Conservation (phyloP, 495 filamentous ascomycete species). For the Penicillium atrosanguineum region DNA sequence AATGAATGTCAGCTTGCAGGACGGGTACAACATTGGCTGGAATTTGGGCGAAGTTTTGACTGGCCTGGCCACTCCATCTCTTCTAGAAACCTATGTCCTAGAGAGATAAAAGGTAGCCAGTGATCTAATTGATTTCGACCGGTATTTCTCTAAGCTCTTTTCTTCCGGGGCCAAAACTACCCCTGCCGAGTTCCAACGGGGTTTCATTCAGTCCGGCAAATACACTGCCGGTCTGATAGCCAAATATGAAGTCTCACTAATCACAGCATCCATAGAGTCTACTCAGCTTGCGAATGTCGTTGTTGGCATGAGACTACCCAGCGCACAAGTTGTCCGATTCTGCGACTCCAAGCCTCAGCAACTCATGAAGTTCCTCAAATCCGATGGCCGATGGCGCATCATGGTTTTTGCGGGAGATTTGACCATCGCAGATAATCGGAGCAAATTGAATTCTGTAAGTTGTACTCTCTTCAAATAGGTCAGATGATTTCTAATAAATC, state of each 20-base stretch:
- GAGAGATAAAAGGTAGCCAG: conserved; percentile 67
- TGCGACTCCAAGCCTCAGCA: conserved; percentile 59
- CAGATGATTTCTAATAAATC: not conserved
- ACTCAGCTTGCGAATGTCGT: conserved; percentile 43
- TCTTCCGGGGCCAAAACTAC: conserved; percentile 39
- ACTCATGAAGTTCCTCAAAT: conserved; percentile 42
- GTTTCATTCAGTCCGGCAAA: conserved; percentile 57
- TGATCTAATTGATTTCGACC: conserved; percentile 74
- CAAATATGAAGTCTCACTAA: conserved; percentile 51
- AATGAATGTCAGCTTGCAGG: conserved; percentile 50
- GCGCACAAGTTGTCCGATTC: conserved; percentile 58
- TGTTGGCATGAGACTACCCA: conserved; percentile 57
- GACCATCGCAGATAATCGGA: conserved; percentile 27
- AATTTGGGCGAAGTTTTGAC: conserved; percentile 67
- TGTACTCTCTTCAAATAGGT: not conserved
- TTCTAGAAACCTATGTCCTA: conserved; percentile 66
- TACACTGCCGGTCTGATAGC: conserved; percentile 65
- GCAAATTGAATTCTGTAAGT: conserved; percentile 45
- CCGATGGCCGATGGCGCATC: conserved; percentile 63
- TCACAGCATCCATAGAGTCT: conserved; percentile 36
- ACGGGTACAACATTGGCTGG: conserved; percentile 72
- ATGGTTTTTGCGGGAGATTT: conserved; percentile 57
- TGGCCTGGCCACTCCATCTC: conserved; percentile 50
- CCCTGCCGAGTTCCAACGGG: conserved; percentile 50
- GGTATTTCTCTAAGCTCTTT: conserved; percentile 62